A percentile compares a stretch with the other conserved stretches of the same genome.
These are phyloP conservation scores for Ogataea methanolica DNA, from an alignment of 805 yeast species.

Conservation along the genomic window DNA sequence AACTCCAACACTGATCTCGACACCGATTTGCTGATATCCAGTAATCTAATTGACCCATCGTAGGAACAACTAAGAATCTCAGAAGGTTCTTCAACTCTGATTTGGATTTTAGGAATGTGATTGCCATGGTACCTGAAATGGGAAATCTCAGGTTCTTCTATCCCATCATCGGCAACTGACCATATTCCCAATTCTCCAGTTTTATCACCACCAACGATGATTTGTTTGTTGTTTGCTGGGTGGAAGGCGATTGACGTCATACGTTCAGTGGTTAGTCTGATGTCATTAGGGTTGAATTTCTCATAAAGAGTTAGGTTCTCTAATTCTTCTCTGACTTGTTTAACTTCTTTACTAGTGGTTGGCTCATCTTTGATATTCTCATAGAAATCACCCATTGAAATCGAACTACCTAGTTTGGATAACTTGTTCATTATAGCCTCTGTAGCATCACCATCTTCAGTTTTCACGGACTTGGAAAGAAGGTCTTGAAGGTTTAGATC, in stretches of 20 bases:
- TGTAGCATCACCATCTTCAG: slow-evolving; percentile 27
- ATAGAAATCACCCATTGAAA: slow-evolving; percentile 70
- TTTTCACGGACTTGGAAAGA: slow-evolving; percentile 17
- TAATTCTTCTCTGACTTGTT: slow-evolving; percentile 49
- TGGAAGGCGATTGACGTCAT: slow-evolving; percentile 74
- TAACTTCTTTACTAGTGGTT: slow-evolving; percentile 39
- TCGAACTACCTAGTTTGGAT: slow-evolving; percentile 40
- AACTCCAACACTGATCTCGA: slow-evolving; percentile 59
- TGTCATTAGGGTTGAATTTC: slow-evolving; percentile 60
- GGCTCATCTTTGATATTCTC: slow-evolving; percentile 39
- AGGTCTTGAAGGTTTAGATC: slow-evolving; percentile 61
- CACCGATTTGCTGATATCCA: slow-evolving; percentile 60
- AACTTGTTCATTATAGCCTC: slow-evolving; percentile 29
- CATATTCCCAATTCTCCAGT: slow-evolving; percentile 85
- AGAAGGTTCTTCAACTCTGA: slow-evolving; percentile 47
- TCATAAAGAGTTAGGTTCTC: slow-evolving; percentile 46
- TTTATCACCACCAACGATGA: slow-evolving; percentile 85
- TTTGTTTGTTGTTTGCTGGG: slow-evolving; percentile 57
- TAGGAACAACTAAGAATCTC: slow-evolving; percentile 70
- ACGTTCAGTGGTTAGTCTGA: slow-evolving; percentile 67
- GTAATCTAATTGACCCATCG: slow-evolving; percentile 77
- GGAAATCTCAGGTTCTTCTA: slow-evolving; percentile 48
- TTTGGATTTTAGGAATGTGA: slow-evolving; percentile 50
- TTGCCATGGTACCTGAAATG: slow-evolving; percentile 73
- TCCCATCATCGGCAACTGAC: slow-evolving; percentile 54